Percentiles rank a stretch among this genome's conserved stretches.
Conservation (phyloP, 768 basidiomycete genomes). For the Exidia glandulosa region DNA sequence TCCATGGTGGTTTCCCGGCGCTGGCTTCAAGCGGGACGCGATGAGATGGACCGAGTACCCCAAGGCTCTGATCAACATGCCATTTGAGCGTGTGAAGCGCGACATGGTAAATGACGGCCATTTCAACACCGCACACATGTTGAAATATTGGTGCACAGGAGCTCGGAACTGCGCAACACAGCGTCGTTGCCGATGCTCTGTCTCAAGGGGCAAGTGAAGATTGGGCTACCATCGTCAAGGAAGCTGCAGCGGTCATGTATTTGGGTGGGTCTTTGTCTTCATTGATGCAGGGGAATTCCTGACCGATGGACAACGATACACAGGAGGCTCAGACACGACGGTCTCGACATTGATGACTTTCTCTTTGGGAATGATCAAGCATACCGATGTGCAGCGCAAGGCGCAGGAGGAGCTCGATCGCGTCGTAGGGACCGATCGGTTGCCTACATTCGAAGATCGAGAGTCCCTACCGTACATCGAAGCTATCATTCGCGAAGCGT, state of each 20-base stretch:
- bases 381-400: constrained; percentile 24
- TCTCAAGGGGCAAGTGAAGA: background rate
- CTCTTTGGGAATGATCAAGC: constrained; percentile 5
- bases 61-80: constrained; percentile 20
- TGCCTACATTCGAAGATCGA: constrained; percentile 26
- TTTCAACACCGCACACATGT: constrained; percentile 10
- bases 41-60: constrained; percentile 15
- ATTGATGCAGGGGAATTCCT: background rate
- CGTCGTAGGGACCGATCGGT: constrained; percentile 19
- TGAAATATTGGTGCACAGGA: constrained; percentile 6
- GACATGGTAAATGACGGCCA: constrained; percentile 18
- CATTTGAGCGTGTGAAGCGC: constrained; percentile 34
- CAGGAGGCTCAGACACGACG: background rate
- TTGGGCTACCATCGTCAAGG: background rate
- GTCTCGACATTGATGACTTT: background rate
- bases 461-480: constrained; percentile 40
- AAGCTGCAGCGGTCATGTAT: background rate
- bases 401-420: constrained; percentile 29
- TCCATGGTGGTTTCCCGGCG: constrained; percentile 32
- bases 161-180: background rate
- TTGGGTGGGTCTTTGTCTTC: background rate
- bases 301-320: background rate
- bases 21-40: constrained; percentile 23
- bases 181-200: background rate
- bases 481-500: constrained; percentile 38